These are phyloP conservation scores for Seminavis robusta DNA, from an alignment of 108 stramenopile genomes.

Conservation along the genomic window DNA sequence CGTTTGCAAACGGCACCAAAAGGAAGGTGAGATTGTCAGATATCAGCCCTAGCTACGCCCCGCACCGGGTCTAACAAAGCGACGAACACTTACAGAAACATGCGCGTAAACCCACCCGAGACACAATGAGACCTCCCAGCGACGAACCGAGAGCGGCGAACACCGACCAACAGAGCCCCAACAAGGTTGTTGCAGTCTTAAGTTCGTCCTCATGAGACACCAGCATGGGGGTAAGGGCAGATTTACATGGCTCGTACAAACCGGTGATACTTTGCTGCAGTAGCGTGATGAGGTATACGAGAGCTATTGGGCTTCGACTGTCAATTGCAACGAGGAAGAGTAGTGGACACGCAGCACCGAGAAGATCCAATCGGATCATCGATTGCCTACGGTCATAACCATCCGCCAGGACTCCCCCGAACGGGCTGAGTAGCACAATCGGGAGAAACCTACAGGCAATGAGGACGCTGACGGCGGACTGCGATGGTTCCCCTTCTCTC, in stretches of 20 bases:
- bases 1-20: background rate
- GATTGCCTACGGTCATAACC: slow-evolving; percentile 49
- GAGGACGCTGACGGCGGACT: slow-evolving; percentile 51
- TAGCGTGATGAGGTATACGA: slow-evolving; percentile 46
- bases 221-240: slow-evolving; percentile 54
- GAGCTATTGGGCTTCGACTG: slow-evolving; percentile 32
- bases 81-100: no score
- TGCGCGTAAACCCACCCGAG: slow-evolving; percentile 32
- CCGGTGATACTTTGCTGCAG: slow-evolving; percentile 48
- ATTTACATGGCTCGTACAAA: slow-evolving; percentile 58
- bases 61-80: no score
- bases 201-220: slow-evolving; percentile 39
- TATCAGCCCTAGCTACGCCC: no score
- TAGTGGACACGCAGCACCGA: slow-evolving; percentile 30
- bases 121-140: slow-evolving; percentile 47
- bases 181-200: slow-evolving; percentile 61
- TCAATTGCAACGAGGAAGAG: slow-evolving; percentile 44
- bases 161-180: slow-evolving; percentile 47
- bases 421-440: slow-evolving; percentile 45
- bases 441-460: slow-evolving; percentile 59
- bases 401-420: slow-evolving; percentile 73
- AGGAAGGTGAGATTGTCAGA: no score
- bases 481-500: slow-evolving; percentile 14
- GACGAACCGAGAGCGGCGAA: slow-evolving; percentile 63
- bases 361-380: slow-evolving; percentile 53